phyloP scores from a whole-genome alignment of 2,329 filamentous ascomycete species.

The Pestalotiopsis sp. region DNA sequence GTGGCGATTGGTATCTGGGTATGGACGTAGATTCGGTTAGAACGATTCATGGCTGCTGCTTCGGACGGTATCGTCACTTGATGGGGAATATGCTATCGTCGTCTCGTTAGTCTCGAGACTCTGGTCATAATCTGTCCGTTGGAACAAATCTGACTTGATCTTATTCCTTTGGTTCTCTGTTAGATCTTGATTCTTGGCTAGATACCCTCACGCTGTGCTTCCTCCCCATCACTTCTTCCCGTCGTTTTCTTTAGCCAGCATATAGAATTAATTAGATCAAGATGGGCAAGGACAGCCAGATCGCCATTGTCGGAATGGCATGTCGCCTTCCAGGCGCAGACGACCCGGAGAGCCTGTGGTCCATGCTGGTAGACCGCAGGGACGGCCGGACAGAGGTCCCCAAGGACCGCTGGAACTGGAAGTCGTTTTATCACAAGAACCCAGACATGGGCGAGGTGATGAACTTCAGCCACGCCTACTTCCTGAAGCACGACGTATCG shows the following conservation, averaged over 20 bases:
- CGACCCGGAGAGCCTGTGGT: conserved; percentile 27
- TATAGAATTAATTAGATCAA: neutral
- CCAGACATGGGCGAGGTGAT: conserved; percentile 17
- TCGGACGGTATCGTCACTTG: neutral
- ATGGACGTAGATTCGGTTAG: neutral
- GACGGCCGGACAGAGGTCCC: conserved; percentile 19
- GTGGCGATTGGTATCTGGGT: neutral
- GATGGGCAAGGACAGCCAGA: neutral
- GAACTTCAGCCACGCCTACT: conserved; percentile 26
- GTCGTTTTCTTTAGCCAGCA: neutral
- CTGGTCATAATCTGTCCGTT: neutral
- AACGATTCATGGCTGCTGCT: neutral
- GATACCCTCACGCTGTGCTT: neutral
- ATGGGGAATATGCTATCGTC: neutral
- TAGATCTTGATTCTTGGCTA: neutral
- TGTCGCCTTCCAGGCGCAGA: conserved; percentile 33
- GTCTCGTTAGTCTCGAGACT: neutral
- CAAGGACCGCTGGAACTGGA: conserved; percentile 23
- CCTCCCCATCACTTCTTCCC: neutral
- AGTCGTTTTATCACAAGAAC: conserved; percentile 20
- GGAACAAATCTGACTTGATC: neutral
- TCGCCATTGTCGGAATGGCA: conserved; percentile 29
- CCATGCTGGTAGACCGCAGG: conserved; percentile 17
- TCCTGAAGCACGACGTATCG: conserved; percentile 29
- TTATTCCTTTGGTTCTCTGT: neutral